These are phyloP conservation scores for Magnusiomyces magnusii DNA, from an alignment of 1,139 yeast genomes.

Conservation along the genomic window DNA sequence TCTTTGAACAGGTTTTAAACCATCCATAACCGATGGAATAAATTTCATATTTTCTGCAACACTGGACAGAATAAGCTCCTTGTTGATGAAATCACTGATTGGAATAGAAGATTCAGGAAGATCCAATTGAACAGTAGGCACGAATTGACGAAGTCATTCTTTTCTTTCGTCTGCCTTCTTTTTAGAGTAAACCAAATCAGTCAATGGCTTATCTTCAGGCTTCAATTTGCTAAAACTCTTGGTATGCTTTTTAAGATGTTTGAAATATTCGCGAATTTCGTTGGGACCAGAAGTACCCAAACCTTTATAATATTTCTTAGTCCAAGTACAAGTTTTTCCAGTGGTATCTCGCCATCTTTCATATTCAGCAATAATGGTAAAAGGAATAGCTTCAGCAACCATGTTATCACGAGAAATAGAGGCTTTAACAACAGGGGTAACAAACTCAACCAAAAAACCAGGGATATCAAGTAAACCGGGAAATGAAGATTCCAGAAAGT, in stretches of 20 bases:
- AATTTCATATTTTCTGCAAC: conserved; percentile 97
- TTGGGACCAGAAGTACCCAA: conserved; percentile 83
- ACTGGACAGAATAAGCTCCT: conserved; percentile 88
- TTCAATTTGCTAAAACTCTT: conserved; percentile 78
- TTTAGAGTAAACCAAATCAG: conserved; percentile 92
- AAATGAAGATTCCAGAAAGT: conserved; percentile 86
- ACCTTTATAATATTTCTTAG: conserved; percentile 96
- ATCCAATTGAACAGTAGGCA: conserved; percentile 90
- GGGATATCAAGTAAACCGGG: conserved; percentile 91
- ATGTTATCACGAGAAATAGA: conserved; percentile 63
- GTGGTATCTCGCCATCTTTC: conserved; percentile 88
- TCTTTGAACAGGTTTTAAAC: conserved; percentile 96
- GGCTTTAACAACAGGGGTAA: conserved; percentile 95
- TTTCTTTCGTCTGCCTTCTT: conserved; percentile 96
- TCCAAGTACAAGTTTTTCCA: conserved; percentile 72
- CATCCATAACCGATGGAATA: conserved; percentile 90
- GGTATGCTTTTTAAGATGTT: conserved; percentile 77
- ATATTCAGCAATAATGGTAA: conserved; percentile 94
- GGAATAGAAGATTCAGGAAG: conserved; percentile 75
- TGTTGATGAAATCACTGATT: conserved; percentile 87
- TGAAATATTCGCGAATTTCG: conserved; percentile 87
- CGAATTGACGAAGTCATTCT: conserved; percentile 86
- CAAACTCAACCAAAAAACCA: conserved; percentile 87
- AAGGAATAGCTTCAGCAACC: conserved; percentile 50
- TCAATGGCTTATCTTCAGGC: conserved; percentile 69